Percentiles rank a stretch among this genome's conserved stretches.
Conservation (phyloP, 352 stramenopile genomes). For the Pythium phragmitis region DNA sequence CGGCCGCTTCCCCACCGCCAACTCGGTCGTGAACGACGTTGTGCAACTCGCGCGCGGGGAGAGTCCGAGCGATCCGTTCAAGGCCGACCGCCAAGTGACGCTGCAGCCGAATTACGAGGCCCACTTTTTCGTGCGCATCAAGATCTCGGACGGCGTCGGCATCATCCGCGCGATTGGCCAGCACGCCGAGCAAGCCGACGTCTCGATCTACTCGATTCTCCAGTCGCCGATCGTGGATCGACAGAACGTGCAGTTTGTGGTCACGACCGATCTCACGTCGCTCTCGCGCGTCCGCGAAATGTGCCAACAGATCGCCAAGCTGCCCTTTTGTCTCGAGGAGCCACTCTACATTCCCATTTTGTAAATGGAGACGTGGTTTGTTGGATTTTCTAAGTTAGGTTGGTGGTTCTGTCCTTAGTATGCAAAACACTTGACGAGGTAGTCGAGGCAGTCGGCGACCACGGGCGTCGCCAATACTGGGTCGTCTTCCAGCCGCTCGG, state of each 20-base stretch:
- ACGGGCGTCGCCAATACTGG: conserved; percentile 20
- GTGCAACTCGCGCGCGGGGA: conserved; percentile 90
- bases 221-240: conserved; percentile 93
- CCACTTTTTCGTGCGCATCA: conserved; percentile 95
- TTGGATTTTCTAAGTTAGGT: conserved; percentile 4
- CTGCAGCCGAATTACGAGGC: conserved; percentile 92
- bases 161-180: conserved; percentile 95
- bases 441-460: conserved; percentile 29
- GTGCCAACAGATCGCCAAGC: conserved; percentile 84
- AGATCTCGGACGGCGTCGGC: conserved; percentile 91
- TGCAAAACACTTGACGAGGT: conserved; percentile 35
- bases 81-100: conserved; percentile 46
- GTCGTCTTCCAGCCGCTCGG: conserved; percentile 8
- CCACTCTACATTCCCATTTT: conserved; percentile 81
- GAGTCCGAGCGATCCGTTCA: conserved; percentile 85
- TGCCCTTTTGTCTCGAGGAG: conserved; percentile 84
- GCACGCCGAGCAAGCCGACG: conserved; percentile 92
- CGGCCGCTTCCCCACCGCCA: conserved; percentile 94
- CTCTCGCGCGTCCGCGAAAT: conserved; percentile 89
- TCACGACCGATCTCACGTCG: conserved; percentile 93
- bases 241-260: conserved; percentile 94
- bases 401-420: conserved; percentile 4
- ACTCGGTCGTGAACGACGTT: conserved; percentile 96
- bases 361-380: conserved; percentile 17
- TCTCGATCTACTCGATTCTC: conserved; percentile 97